These are phyloP conservation scores for Millerago galiae DNA, from an alignment of 805 yeast genomes.

Conservation along the genomic window DNA sequence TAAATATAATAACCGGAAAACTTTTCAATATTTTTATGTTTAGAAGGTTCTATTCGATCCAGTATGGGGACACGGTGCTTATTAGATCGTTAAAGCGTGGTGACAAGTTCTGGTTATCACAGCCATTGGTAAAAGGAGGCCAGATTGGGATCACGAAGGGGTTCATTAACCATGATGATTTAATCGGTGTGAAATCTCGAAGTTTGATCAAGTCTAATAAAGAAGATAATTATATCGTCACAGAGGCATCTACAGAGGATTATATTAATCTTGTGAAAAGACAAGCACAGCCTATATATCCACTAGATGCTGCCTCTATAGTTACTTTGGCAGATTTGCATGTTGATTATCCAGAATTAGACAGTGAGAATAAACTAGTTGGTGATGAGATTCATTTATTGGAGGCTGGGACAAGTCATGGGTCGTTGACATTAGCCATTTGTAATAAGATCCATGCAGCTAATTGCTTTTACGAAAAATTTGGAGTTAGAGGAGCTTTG, in stretches of 20 bases:
- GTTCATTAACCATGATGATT: slow-evolving; percentile 29
- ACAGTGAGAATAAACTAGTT: slow-evolving; percentile 5
- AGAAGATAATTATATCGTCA: slow-evolving; percentile 28
- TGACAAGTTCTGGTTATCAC: slow-evolving; percentile 21
- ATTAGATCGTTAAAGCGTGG: slow-evolving; percentile 16
- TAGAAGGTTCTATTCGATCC: slow-evolving; percentile 9
- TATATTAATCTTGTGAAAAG: slow-evolving; percentile 34
- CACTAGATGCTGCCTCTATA: slow-evolving; percentile 42
- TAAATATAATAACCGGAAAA: neutral
- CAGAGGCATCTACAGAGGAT: slow-evolving; percentile 41
- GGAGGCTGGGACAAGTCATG: slow-evolving; percentile 54
- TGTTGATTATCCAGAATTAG: slow-evolving; percentile 31
- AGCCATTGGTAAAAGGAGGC: slow-evolving; percentile 18
- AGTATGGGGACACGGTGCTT: slow-evolving; percentile 16
- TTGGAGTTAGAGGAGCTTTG: slow-evolving; percentile 34
- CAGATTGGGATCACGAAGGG: slow-evolving; percentile 19
- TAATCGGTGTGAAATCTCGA: slow-evolving; percentile 34
- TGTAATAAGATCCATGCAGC: slow-evolving; percentile 37
- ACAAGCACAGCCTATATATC: slow-evolving; percentile 46
- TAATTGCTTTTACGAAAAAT: slow-evolving; percentile 29
- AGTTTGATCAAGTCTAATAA: slow-evolving; percentile 23
- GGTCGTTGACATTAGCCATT: slow-evolving; percentile 40
- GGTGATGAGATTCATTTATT: slow-evolving; percentile 33
- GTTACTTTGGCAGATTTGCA: slow-evolving; percentile 42
- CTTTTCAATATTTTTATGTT: neutral